Base-by-base conservation (phyloP, 2,329 filamentous ascomycete genomes). In the Exophiala dermatitidis region DNA sequence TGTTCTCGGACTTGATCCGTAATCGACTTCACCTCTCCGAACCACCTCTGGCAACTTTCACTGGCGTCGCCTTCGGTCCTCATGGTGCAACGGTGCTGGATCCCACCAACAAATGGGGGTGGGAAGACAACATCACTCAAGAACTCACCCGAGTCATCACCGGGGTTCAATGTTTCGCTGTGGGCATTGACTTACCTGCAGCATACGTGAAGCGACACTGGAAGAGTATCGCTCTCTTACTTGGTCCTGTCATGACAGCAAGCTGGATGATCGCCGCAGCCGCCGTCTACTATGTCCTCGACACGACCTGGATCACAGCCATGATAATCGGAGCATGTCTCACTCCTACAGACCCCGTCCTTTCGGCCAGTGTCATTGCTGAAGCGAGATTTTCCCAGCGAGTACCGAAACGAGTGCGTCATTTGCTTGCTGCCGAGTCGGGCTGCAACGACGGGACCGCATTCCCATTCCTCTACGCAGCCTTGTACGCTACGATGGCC, bases 81-180 rank as follows among this genome's bases (percentile, higher is more conserved):
- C 83, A 90, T 73, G 88, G 84, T 37, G 87, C 88, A 54, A 82
- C 89, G 63, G 76, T 94, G 37, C 90, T 95, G 68, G 76, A 91
- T 65, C 89, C 85, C 49, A 34, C 50, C 6, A 65, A 72, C 54
- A 76, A 77, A 53, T 95, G 90, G 90, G 88, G 88, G 54, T 90
- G 85, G 63, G 81, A 84, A 59, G 90, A 95, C 71, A 85, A 90
- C 60, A 83, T 93, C 67, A 95, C 89, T 8, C 80, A 95, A 59
- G 89, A 95, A 67, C 90, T 93, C 74, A 90, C 89, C 42, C 84
- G 90, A 61, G 86, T 95, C 63, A 88, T 95, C 59, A 79, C 94
- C 41, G 89, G 94, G 59, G 88, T 95, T 32, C 90, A 95, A 74
- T 94, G 89, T 73, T 95, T 95, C 69, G 88, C 89, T 66, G 84